Conservation (phyloP, 1,139 yeast species). For the Hemisphaericaspora subhashii region DNA sequence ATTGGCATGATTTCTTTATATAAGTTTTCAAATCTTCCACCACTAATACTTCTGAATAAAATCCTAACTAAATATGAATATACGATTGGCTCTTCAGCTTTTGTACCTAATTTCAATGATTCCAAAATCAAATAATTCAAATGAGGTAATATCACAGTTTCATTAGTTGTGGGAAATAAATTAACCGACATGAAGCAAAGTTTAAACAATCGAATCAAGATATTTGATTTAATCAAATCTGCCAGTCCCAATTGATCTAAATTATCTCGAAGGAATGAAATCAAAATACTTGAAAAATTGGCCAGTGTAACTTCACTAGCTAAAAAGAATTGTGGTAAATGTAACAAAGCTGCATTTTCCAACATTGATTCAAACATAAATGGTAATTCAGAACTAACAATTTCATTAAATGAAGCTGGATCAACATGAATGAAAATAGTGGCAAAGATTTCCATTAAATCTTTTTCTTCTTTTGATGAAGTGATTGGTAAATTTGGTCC, state of each 20-base stretch:
- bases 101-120: conserved; percentile 76
- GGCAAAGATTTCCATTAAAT: conserved; percentile 92
- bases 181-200: conserved; percentile 95
- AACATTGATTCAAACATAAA: conserved; percentile 78
- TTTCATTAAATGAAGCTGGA: conserved; percentile 93
- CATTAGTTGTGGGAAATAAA: conserved; percentile 84
- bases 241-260: conserved; percentile 79
- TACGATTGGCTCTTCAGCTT: conserved; percentile 89
- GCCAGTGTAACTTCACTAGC: conserved; percentile 94
- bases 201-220: conserved; percentile 82
- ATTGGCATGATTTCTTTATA: conserved; percentile 93
- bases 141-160: conserved; percentile 83
- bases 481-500: conserved; percentile 83
- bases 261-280: conserved; percentile 72
- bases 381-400: conserved; percentile 78
- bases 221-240: conserved; percentile 75
- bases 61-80: conserved; percentile 88
- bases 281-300: conserved; percentile 84
- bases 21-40: conserved; percentile 89
- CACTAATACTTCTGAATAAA: conserved; percentile 90
- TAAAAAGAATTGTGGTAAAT: conserved; percentile 89
- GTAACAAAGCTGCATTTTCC: conserved; percentile 82
- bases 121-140: conserved; percentile 78
- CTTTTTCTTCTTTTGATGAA: conserved; percentile 91
- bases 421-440: conserved; percentile 92